These are phyloP conservation scores for Cytospora piceae DNA, from an alignment of 2,329 filamentous ascomycete genomes.

Conservation along the genomic window DNA sequence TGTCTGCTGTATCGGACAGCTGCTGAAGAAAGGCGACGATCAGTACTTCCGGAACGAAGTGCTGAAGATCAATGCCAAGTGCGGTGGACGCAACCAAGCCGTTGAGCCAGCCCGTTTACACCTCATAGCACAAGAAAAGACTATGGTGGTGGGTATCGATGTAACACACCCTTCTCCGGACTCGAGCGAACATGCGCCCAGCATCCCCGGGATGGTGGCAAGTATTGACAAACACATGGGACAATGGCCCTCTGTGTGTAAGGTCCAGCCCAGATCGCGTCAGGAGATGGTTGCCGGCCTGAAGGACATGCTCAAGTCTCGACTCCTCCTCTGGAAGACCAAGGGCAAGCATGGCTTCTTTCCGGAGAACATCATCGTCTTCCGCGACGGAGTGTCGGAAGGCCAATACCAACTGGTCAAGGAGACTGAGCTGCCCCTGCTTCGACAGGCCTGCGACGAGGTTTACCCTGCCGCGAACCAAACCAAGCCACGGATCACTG, in stretches of 20 bases:
- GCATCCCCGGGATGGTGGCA: slow-evolving; percentile 71
- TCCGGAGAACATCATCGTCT: slow-evolving; percentile 72
- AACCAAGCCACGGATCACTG: slow-evolving; percentile 60
- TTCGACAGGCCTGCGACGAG: slow-evolving; percentile 59
- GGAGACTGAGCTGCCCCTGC: slow-evolving; percentile 58
- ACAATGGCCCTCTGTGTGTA: slow-evolving; percentile 69
- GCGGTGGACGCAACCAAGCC: slow-evolving; percentile 62
- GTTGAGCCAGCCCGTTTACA: slow-evolving; percentile 52
- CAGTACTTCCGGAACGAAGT: slow-evolving; percentile 58
- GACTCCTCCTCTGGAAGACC: slow-evolving; percentile 60
- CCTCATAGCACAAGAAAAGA: slow-evolving; percentile 59
- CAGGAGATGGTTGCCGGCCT: slow-evolving; percentile 67
- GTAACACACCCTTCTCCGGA: slow-evolving; percentile 75
- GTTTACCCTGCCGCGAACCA: slow-evolving; percentile 58
- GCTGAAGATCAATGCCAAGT: slow-evolving; percentile 69
- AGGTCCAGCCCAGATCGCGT: slow-evolving; percentile 62
- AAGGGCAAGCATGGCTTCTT: slow-evolving; percentile 47
- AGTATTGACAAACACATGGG: slow-evolving; percentile 61
- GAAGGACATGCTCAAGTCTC: slow-evolving; percentile 62
- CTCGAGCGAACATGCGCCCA: slow-evolving; percentile 65
- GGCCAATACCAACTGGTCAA: slow-evolving; percentile 67
- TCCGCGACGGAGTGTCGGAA: slow-evolving; percentile 77
- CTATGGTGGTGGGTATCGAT: slow-evolving; percentile 73
- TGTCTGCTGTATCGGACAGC: slow-evolving; percentile 49
- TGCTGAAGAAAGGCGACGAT: slow-evolving; percentile 49